A percentile compares a stretch with the other conserved stretches of the same genome.
These are phyloP conservation scores for Kurtzmaniella natalensis DNA, from an alignment of 1,139 yeast species.

Conservation along the genomic window DNA sequence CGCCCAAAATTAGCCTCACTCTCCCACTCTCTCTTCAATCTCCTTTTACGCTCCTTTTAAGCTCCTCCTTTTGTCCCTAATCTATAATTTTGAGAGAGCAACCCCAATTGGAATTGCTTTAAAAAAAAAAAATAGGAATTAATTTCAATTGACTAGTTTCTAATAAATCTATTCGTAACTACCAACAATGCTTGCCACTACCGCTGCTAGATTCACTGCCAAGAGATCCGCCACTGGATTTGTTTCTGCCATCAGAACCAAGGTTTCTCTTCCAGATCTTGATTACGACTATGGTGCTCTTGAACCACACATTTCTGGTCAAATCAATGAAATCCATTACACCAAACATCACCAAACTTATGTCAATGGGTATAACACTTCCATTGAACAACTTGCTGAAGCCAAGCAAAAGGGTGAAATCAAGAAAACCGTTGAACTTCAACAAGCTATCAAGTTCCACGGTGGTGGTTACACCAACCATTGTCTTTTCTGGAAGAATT, in stretches of 20 bases:
- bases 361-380: constrained; percentile 38
- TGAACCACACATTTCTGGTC: constrained; percentile 40
- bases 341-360: constrained; percentile 42
- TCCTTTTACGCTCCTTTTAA: too few relatives aligned
- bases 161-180: background rate
- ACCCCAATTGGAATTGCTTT: too few relatives aligned
- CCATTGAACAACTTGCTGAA: constrained; percentile 32
- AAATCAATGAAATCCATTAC: constrained; percentile 39
- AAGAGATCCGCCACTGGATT: constrained; percentile 5
- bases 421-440: constrained; percentile 31
- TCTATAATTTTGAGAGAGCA: too few relatives aligned
- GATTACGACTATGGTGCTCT: constrained; percentile 40
- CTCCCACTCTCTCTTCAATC: too few relatives aligned
- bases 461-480: constrained; percentile 47
- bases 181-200: constrained; percentile 5
- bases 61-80: too few relatives aligned
- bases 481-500: constrained; percentile 41
- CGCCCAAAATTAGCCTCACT: too few relatives aligned
- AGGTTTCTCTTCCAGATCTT: constrained; percentile 33
- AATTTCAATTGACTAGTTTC: too few relatives aligned
- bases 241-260: constrained; percentile 10
- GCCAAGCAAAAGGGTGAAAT: constrained; percentile 36
- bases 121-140: too few relatives aligned
- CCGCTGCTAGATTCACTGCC: constrained; percentile 6
- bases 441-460: constrained; percentile 38